Base-by-base conservation (phyloP, 1,139 yeast species). In the Lodderomyces beijingensis region DNA sequence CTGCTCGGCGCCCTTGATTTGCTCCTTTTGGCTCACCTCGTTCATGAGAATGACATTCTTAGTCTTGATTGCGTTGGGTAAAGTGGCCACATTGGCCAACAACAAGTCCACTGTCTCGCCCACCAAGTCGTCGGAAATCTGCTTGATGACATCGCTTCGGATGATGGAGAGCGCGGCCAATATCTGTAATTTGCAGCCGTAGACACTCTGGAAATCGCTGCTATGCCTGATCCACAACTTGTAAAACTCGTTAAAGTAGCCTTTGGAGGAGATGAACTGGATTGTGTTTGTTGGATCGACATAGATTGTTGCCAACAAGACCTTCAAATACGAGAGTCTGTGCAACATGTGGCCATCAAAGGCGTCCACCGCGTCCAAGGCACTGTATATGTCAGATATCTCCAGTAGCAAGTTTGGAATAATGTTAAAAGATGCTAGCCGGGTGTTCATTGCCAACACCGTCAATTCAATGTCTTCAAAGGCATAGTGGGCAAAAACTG, bases 181-280 rank as follows among this genome's bases (percentile, higher is more conserved):
- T 4, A 72, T 65, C 49, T 75, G 78, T 28, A 74, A 55, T 46
- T 74, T 75, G 42, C 77, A 64, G 16, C 79, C 80, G 41, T 73
- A 74, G 13, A 74, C 79, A 47, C 77, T 72, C 42, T 65, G 70
- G 55, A 72, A 68, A 41, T 65, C 67, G 20, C 54, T 63, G 23
- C 68, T 60, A 44, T 71, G 57, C 40, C 67, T 61, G 40, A 72
- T 58, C 79, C 79, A 74, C 39, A 72, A 55, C 39, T 65, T 64
- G 50, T 62, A 62, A 43, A 71, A 69, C 25, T 57, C 50, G 23
- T 52, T 49, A 5, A 58, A 49, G 43, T 68, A 65, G 11, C 58
- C 55, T 36, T 65, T 59, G 17, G 61, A 63, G 26, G 55, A 56
- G 43, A 70, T 53, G 34, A 65, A 55, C 37, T 58, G 60, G 31